These are phyloP conservation scores for Penicillium psychrosexuale DNA, from an alignment of 2,329 filamentous ascomycete genomes.

Conservation along the genomic window DNA sequence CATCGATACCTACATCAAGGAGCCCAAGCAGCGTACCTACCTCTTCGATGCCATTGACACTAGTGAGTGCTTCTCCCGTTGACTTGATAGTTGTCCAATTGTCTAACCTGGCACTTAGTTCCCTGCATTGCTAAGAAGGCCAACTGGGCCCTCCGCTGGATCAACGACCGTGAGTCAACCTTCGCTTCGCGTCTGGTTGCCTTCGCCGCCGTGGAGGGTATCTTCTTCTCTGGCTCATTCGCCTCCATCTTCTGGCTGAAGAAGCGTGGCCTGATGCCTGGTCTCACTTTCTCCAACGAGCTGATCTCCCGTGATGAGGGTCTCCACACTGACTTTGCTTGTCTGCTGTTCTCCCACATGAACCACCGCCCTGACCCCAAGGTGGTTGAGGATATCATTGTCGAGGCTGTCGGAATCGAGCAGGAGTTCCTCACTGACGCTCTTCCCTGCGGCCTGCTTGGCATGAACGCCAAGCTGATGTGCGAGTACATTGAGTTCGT, in stretches of 20 bases:
- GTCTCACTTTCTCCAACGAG: slow-evolving; percentile 98
- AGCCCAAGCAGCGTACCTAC: slow-evolving; percentile 87
- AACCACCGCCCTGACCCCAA: slow-evolving; percentile 84
- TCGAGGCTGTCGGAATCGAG: slow-evolving; percentile 89
- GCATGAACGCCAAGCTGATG: slow-evolving; percentile 97
- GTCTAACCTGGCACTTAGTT: slow-evolving; percentile 52
- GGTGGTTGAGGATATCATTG: slow-evolving; percentile 81
- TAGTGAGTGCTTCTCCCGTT: slow-evolving; percentile 58
- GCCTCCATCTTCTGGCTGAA: slow-evolving; percentile 99
- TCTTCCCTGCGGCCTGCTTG: slow-evolving; percentile 84
- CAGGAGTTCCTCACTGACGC: slow-evolving; percentile 97
- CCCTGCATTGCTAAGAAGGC: slow-evolving; percentile 98
- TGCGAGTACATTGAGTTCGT: slow-evolving; percentile 99
- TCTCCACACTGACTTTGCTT: slow-evolving; percentile 98
- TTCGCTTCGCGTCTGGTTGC: slow-evolving; percentile 95
- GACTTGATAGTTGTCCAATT: background rate
- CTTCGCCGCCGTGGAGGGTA: slow-evolving; percentile 96
- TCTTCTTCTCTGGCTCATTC: slow-evolving; percentile 99
- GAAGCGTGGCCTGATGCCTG: slow-evolving; percentile 99
- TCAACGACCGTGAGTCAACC: slow-evolving; percentile 85
- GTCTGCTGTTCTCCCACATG: slow-evolving; percentile 94
- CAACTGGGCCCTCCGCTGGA: slow-evolving; percentile 96
- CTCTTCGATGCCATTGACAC: slow-evolving; percentile 99
- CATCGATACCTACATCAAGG: slow-evolving; percentile 99
- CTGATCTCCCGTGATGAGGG: slow-evolving; percentile 99